Base-by-base conservation (phyloP, 306 rosid genomes). In the Malus domestica region DNA sequence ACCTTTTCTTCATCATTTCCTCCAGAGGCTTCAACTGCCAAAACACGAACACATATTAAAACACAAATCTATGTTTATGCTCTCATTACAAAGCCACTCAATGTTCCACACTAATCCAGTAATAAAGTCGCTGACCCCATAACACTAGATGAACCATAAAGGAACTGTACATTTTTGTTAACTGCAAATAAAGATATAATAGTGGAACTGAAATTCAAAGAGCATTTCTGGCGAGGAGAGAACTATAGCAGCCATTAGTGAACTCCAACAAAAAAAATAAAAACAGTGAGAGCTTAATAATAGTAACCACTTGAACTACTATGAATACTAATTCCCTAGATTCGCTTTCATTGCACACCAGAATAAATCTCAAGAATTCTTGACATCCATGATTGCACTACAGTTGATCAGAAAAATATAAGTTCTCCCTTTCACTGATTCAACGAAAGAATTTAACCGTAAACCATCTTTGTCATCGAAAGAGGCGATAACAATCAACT, bases 1-100 rank as follows among this genome's bases (percentile, higher is more conserved):
- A 55, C 71, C 79, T 83, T 88, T 46, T 77, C 87, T 78, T 67
- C 86, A 18, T 79, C 86, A 74, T 74, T 79, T 55, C 82, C 88
- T 67, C 81, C 85, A 74, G 83, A 80, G 64, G 79, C 66, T 72
- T 87, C 87, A 38, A 71, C 85, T 82, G 70, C 27, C 22, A 33
- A 44, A 61, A 46, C 52, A 71, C 4, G 40, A 80, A 29, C 60
- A 68, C 35, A 64, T 33, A 38, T 51, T n/a, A 59, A 74, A 49
- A 76, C 49, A 84, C 75, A 61, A 35, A 73, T 23, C 20, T 1
- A 68, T 23, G 42, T 27, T 18, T 66, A 60, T 10, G 22, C 69
- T 30, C 65, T 57, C 74, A 45, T n/a, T 79, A 23, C 15, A 23
- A 68, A 22, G 29, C 44, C 30, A 14, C 59, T 25, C 59, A 46